Base-by-base conservation (phyloP, 208 protist genomes). In the Leishmania gerbilli region DNA sequence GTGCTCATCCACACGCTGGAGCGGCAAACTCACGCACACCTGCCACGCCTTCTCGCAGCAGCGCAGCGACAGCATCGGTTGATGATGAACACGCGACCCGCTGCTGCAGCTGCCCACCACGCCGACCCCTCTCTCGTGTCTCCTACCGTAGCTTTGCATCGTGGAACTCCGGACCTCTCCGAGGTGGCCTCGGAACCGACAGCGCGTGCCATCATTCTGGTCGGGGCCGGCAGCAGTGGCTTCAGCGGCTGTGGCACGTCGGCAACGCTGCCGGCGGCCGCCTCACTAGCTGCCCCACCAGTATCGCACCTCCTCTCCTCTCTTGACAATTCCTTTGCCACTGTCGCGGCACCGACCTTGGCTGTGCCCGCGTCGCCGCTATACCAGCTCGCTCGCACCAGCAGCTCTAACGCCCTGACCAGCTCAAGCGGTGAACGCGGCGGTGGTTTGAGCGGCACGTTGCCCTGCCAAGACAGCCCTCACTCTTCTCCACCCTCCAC, bases 1-100 rank as follows among this genome's bases (percentile, higher is more conserved):
- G 42, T 93, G 8, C 81, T 92, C 31, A 87, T 93, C 42, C 80
- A 90, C 79, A 83, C 89, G 27, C 80, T 93, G 34, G 79, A 88
- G 71, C 71, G 78, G 37, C 76, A 85, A 67, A 75, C 74, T 69
- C 51, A 75, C 49, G 76, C 67, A 13, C 69, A 79, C 17, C 71
- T 87, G 31, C 83, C 72, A 24, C 83, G 60, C 1, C 83, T 85
- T 45, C 65, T 81, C 21, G 74, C 76, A 17, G 79, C 77, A 27
- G 83, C 79, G 21, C 79, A 79, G 71, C 75, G 84, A 24, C 82
- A 86, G 67, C 82, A 72, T n/a, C 62, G 72, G 8, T 19, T 80
- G 37, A 76, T 77, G 58, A 64, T 80, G 37, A 37, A 9, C 11
- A 47, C 58, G 34, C 82, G 19, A 51, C 37, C 77, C 2, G 58